A percentile compares a stretch with the other conserved stretches of the same genome.
phyloP scores from a whole-genome alignment of 176 grass and related monocot species.

The Areca catechu region DNA sequence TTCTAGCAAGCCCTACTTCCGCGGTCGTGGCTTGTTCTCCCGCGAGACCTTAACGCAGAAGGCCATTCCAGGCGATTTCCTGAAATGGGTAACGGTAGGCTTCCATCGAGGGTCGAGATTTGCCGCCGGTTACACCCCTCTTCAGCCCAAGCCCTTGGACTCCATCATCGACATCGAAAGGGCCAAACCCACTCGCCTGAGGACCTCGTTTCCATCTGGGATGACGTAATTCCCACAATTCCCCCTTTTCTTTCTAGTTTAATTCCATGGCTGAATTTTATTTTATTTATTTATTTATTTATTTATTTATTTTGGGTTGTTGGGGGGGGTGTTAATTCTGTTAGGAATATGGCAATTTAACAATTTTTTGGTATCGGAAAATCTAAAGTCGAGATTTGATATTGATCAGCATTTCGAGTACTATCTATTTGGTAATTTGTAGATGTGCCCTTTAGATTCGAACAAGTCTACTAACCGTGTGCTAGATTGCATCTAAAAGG shows the following conservation, averaged over 20 bases:
- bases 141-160: conserved; percentile 42
- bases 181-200: conserved; percentile 52
- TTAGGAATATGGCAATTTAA: neutral
- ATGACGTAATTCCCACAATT: conserved; percentile 36
- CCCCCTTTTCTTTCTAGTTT: neutral
- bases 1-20: too few relatives aligned
- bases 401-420: too few relatives aligned
- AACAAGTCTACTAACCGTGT: too few relatives aligned
- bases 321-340: neutral
- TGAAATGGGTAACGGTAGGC: conserved; percentile 22
- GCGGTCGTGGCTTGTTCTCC: too few relatives aligned
- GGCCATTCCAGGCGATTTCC: conserved; percentile 14
- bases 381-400: too few relatives aligned
- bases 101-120: conserved; percentile 44
- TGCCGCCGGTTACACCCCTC: conserved; percentile 68
- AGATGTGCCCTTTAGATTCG: too few relatives aligned
- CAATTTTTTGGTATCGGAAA: too few relatives aligned
- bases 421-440: too few relatives aligned
- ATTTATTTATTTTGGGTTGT: too few relatives aligned
- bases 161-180: conserved; percentile 82
- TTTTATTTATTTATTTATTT: too few relatives aligned
- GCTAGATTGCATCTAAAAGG: too few relatives aligned
- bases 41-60: too few relatives aligned
- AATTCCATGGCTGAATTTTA: neutral
- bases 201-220: conserved; percentile 78